A percentile compares a stretch with the other conserved stretches of the same genome.
Conservation (phyloP, 148 eudicot species). For the Camellia granthamiana region DNA sequence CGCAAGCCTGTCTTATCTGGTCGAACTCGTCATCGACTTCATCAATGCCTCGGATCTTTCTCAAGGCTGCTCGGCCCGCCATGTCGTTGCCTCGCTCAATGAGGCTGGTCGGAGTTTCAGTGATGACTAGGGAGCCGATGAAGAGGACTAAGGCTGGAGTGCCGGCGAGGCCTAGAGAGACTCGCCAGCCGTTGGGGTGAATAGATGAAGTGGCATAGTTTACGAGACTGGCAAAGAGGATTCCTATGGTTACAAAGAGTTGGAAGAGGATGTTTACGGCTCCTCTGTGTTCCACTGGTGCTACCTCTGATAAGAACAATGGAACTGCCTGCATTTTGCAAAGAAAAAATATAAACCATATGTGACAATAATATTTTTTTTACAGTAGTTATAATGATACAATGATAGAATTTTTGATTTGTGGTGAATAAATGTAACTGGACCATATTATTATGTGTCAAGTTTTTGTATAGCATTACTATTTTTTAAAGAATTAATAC, state of each 20-base stretch:
- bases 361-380: too few relatives aligned
- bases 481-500: too few relatives aligned
- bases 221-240: conserved; percentile 51
- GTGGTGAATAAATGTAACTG: too few relatives aligned
- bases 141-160: conserved; percentile 42
- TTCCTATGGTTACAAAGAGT: conserved; percentile 60
- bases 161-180: conserved; percentile 50
- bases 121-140: conserved; percentile 44
- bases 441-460: too few relatives aligned
- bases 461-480: too few relatives aligned
- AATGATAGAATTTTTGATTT: too few relatives aligned
- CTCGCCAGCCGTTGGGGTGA: conserved; percentile 63
- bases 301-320: conserved; percentile 48
- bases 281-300: conserved; percentile 60
- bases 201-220: conserved; percentile 45
- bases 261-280: conserved; percentile 74
- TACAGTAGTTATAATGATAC: too few relatives aligned
- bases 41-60: conserved; percentile 42
- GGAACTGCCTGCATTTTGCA: conserved; percentile 2
- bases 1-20: conserved; percentile 37
- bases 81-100: conserved; percentile 31
- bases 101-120: conserved; percentile 51
- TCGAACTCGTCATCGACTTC: conserved; percentile 39
- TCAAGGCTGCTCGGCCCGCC: conserved; percentile 27
- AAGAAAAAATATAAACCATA: not conserved